A percentile compares a stretch with the other conserved stretches of the same genome.
Evolutionary conservation across 139 green algal species (phyloP).

Genomic region (Mesotaenium endlicherianum): DNA sequence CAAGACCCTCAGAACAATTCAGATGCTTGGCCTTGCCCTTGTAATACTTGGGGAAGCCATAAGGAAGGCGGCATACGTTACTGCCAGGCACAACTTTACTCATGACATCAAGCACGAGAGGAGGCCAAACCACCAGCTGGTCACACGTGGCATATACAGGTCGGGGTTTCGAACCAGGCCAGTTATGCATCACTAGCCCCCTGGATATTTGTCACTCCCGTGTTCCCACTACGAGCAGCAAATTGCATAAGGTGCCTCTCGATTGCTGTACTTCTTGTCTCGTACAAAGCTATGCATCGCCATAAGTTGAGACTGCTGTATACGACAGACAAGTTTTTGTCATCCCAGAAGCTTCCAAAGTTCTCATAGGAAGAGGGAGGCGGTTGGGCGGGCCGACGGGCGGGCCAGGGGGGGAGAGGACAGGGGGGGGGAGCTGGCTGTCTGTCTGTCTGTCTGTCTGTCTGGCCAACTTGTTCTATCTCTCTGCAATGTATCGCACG

Average conservation of each 20-base stretch:
- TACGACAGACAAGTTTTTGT: neutral
- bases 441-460: neutral
- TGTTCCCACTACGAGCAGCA: no score
- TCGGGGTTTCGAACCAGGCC: no score
- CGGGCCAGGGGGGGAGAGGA: no score
- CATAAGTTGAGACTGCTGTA: neutral
- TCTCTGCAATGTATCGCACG: neutral
- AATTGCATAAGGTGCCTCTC: no score
- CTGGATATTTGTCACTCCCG: no score
- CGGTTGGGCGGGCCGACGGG: no score
- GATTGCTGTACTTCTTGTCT: no score
- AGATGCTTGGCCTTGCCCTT: constrained; percentile 14
- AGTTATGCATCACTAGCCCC: no score
- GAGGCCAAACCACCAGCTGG: constrained; percentile 55
- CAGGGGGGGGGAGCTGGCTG: no score
- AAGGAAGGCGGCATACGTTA: constrained; percentile 69
- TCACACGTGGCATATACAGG: constrained; percentile 67
- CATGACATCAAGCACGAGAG: constrained; percentile 62
- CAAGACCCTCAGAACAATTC: neutral
- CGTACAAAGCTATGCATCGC: neutral
- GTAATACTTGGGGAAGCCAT: constrained; percentile 64
- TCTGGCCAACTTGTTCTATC: neutral
- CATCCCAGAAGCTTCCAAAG: no score
- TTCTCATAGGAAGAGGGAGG: no score
- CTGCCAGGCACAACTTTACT: constrained; percentile 68